Percentiles rank a stretch among this genome's conserved stretches.
Evolutionary conservation across 345 rosid species (phyloP).

Genomic region (Acer campestre): DNA sequence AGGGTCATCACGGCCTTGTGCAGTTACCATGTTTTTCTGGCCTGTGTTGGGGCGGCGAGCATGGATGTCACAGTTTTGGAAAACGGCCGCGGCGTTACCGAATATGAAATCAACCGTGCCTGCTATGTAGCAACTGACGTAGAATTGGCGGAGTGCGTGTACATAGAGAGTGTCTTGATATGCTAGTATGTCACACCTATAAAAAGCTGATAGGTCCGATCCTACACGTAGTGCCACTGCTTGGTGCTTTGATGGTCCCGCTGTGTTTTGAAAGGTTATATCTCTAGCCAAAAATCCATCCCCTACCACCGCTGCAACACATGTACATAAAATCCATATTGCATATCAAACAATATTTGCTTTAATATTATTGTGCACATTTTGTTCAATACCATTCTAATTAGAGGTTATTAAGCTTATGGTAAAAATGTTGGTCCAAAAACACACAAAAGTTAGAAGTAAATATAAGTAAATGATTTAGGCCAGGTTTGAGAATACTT

Average conservation of each 20-base stretch:
- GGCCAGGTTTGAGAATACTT: too few species aligned
- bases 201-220: conserved; percentile 62
- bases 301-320: conserved; percentile 66
- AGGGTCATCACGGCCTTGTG: conserved; percentile 72
- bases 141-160: conserved; percentile 74
- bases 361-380: too few species aligned
- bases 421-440: too few species aligned
- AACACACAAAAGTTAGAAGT: too few species aligned
- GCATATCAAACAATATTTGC: too few species aligned
- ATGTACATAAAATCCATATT: neutral
- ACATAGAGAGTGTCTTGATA: conserved; percentile 86
- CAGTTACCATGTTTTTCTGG: conserved; percentile 78
- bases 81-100: conserved; percentile 65
- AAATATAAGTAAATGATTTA: too few species aligned
- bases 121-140: conserved; percentile 41
- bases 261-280: conserved; percentile 70
- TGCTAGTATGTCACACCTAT: conserved; percentile 59
- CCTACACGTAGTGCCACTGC: conserved; percentile 81
- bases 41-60: conserved; percentile 61
- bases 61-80: conserved; percentile 70
- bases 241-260: conserved; percentile 81
- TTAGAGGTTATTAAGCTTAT: too few species aligned
- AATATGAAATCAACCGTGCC: conserved; percentile 84
- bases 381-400: too few species aligned
- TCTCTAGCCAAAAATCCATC: conserved; percentile 70